Conservation (phyloP, 805 yeast species). For the Lachancea sp. region DNA sequence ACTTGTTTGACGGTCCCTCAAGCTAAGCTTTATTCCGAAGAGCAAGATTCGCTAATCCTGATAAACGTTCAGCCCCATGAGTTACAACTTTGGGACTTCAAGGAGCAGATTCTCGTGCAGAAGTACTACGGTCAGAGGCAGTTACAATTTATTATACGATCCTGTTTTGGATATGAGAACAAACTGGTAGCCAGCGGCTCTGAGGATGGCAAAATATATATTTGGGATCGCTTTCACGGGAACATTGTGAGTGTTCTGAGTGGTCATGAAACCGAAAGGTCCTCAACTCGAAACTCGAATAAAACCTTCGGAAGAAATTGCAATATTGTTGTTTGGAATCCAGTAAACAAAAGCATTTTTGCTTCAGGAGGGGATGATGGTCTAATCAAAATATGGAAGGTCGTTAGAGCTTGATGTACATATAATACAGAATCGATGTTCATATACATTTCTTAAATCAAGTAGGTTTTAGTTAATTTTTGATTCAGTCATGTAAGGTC, state of each 20-base stretch:
- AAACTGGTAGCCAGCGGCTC: conserved; percentile 73
- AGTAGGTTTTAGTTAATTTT: neutral
- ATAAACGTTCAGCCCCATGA: conserved; percentile 70
- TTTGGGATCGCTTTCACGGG: conserved; percentile 74
- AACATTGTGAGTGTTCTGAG: conserved; percentile 43
- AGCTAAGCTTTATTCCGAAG: conserved; percentile 3
- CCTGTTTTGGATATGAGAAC: conserved; percentile 70
- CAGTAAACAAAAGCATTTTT: conserved; percentile 44
- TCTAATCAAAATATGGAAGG: conserved; percentile 63
- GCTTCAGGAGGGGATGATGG: conserved; percentile 85
- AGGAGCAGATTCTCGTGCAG: conserved; percentile 48
- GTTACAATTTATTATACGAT: conserved; percentile 60
- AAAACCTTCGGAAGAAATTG: conserved; percentile 37
- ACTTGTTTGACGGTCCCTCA: conserved; percentile 58
- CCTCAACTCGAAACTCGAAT: conserved; percentile 12
- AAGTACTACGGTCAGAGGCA: conserved; percentile 71
- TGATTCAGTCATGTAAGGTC: conserved; percentile 2
- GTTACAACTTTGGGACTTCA: conserved; percentile 74
- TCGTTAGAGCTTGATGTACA: conserved; percentile 20
- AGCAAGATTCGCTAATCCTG: conserved; percentile 36
- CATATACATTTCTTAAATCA: neutral
- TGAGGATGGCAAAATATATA: conserved; percentile 69
- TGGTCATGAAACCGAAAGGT: conserved; percentile 23
- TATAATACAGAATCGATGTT: neutral
- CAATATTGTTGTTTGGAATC: conserved; percentile 76